Base-by-base conservation (phyloP, 2,329 filamentous ascomycete genomes). In the Exophiala alcalophila region DNA sequence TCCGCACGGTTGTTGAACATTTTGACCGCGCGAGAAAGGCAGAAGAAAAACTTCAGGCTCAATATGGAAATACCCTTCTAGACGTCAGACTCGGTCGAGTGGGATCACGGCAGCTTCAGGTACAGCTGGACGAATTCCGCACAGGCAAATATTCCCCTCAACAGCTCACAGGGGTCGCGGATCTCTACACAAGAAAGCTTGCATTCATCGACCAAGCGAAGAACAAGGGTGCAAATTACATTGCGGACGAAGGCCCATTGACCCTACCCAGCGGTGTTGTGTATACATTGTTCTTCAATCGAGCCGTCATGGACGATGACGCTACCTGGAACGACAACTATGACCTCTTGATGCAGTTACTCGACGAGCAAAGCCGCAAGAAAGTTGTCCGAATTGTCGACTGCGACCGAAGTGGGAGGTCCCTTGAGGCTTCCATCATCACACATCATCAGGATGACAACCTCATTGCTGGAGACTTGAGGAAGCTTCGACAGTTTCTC, bases 221-320 rank as follows among this genome's bases (percentile, higher is more conserved):
- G 16, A 25, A 25, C 3, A 46, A 56, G 24, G 58, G 57, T 3
- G 59, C 52, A 29, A 31, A 18, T 4, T 61, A 60, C 28, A 35
- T 61, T 36, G 51, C 55, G 18, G 52, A 57, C 23, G 50, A 48
- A 21, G 28, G 39, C 20, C 12, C 31, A 4, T 26, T 40, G 8
- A 31, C 27, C 6, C 23, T 32, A 5, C 14, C 19, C 3, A 24
- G 38, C 5, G 36, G 32, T 12, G 44, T 57, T 20, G 45, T 40
- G n/a, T 56, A 59, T 38, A 48, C 57, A 10, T 53, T 59, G n/a
- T 53, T 39, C 20, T 59, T 61, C 45, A 56, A 40, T 27, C 20
- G 47, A 19, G 18, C 27, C 1, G 35, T 40, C 3, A 51, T 44
- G 21, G 18, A 44, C 14, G 38, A 57, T 27, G 18, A 42, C 6